These are phyloP conservation scores for Erigeron philadelphicus DNA, from an alignment of 140 eudicot genomes.

Conservation along the genomic window DNA sequence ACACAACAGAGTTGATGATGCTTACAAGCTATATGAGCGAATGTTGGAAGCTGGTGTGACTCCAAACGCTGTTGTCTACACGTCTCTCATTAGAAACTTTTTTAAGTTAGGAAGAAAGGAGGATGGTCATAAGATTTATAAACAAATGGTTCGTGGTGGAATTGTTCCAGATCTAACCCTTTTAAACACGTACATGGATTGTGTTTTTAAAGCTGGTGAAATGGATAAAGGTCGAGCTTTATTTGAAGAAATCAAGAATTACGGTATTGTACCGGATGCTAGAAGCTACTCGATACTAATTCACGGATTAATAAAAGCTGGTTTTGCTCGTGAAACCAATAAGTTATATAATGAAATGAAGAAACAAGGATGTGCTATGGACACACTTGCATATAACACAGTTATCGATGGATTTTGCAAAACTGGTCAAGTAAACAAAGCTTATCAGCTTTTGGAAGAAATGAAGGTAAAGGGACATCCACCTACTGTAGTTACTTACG, in stretches of 20 bases:
- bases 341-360: slow-evolving; percentile 66
- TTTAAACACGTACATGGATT: slow-evolving; percentile 86
- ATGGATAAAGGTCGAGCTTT: slow-evolving; percentile 72
- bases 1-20: slow-evolving; percentile 75
- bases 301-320: slow-evolving; percentile 82
- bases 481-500: slow-evolving; percentile 83
- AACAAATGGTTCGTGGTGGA: slow-evolving; percentile 75
- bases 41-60: slow-evolving; percentile 57
- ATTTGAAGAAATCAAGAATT: slow-evolving; percentile 66
- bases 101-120: slow-evolving; percentile 62
- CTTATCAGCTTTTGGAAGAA: slow-evolving; percentile 86
- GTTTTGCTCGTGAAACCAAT: slow-evolving; percentile 67
- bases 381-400: slow-evolving; percentile 79
- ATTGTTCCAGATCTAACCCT: slow-evolving; percentile 64
- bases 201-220: slow-evolving; percentile 87
- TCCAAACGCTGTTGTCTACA: slow-evolving; percentile 73
- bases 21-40: slow-evolving; percentile 67
- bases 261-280: slow-evolving; percentile 60
- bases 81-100: slow-evolving; percentile 71
- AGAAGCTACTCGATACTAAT: slow-evolving; percentile 84
- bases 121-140: slow-evolving; percentile 90
- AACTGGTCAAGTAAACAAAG: slow-evolving; percentile 77
- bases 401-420: slow-evolving; percentile 90
- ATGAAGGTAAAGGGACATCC: slow-evolving; percentile 69
- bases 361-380: slow-evolving; percentile 70